Evolutionary conservation across 2,329 filamentous ascomycete species (phyloP).

Genomic region (Talaromyces sp.): DNA sequence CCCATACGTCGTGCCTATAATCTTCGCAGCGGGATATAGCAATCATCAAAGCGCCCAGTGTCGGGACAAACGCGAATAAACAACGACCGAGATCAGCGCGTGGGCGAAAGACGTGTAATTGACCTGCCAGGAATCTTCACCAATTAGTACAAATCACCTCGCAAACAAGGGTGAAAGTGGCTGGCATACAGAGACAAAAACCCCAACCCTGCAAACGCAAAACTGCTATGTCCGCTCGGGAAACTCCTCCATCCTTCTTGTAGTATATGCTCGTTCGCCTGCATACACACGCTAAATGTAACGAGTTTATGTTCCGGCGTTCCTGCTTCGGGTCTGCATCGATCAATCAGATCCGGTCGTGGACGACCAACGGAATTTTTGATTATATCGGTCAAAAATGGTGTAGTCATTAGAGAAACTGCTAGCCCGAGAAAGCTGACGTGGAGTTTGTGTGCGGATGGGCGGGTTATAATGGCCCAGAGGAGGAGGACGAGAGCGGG

Average conservation of each 20-base stretch:
- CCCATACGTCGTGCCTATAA: constrained; percentile 64
- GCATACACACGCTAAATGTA: constrained; percentile 46
- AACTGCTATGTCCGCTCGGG: constrained; percentile 62
- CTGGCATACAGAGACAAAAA: constrained; percentile 51
- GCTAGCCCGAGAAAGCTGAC: constrained; percentile 78
- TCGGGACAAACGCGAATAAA: constrained; percentile 55
- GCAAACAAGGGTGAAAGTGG: neutral
- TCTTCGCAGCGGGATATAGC: constrained; percentile 63
- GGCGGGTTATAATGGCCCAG: constrained; percentile 63
- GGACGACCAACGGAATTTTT: constrained; percentile 86
- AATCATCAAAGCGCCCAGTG: constrained; percentile 59
- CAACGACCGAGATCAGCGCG: constrained; percentile 57
- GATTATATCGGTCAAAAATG: constrained; percentile 82
- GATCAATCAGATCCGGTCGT: constrained; percentile 81
- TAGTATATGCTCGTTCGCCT: constrained; percentile 55
- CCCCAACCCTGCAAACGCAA: constrained; percentile 61
- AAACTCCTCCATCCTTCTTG: constrained; percentile 67
- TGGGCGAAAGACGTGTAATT: constrained; percentile 60
- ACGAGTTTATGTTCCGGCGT: constrained; percentile 58
- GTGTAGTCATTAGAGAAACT: constrained; percentile 72
- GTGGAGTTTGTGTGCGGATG: constrained; percentile 75
- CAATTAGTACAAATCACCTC: neutral
- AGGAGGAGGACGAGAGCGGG: constrained; percentile 66
- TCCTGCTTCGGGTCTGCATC: constrained; percentile 70
- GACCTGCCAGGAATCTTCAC: constrained; percentile 49